Base-by-base conservation (phyloP, 2,329 filamentous ascomycete species). In the Ceratocystis colombiana region DNA sequence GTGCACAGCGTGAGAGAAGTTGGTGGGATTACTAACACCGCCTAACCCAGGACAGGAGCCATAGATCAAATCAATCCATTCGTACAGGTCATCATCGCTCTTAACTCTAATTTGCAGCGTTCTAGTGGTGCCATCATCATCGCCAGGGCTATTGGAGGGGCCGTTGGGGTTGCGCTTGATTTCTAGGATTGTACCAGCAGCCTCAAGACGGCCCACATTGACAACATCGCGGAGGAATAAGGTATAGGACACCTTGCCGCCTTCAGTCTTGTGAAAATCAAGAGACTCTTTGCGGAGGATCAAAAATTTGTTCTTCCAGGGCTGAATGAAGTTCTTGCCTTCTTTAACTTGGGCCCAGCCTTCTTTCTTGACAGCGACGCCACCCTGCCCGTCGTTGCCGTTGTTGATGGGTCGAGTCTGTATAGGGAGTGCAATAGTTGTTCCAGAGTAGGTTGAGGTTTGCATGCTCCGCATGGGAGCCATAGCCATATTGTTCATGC, bases 1-100 rank as follows among this genome's bases (percentile, higher is more conserved):
- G 75, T 99, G 94, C 28, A 99, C 92, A 61, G 92, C 88, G 75
- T 99, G 94, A 28, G 89, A 91, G 78, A 99, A 99, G 79, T 97
- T 96, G 70, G 94, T 97, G 5, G 94, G 94, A 76, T 97, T 96
- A 77, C 93, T 96, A 66, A 99, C 94, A 71, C 94, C 94, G 69
- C 94, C 92, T 90, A 97, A 96, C 69, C 90, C 93, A 20, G 94
- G 94, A 75, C 93, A 97, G 70, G 93, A 88, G 71, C 93, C 91
- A 75, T 97, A 97, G 70, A 99, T 95, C 75, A 92, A 90, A 76
- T 99, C 94, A 72, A 97, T 96, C 94, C 94, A 99, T 72, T 96
- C 91, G 76, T 99, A 99, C 65, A 99, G 85, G 71, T 99, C 94
- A 73, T 96, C 93, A 73, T 99, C 94, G 66, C 87, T 88, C 77